Base-by-base conservation (phyloP, 768 basidiomycete genomes). In the Russula griseocarnosa region DNA sequence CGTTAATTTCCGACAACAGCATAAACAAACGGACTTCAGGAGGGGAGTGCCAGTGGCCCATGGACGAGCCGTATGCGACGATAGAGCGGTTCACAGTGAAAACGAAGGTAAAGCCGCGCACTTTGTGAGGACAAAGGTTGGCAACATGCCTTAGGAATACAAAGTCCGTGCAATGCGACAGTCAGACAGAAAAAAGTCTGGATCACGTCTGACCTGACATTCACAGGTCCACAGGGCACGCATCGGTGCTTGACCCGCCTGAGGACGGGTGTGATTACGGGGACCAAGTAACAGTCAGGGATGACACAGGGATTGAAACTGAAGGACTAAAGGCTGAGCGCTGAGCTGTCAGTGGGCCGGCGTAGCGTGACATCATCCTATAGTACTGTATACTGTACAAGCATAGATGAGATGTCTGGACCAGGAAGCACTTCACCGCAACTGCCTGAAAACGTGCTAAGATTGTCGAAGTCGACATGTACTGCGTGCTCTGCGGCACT, bases 271-370 rank as follows among this genome's bases (percentile, higher is more conserved):
- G 10, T 8, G 14, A 22, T n/a, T 47, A 22, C n/a, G 9, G 22
- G n/a, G 42, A 3, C 18, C 20, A 44, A 1, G 69, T 69, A 38
- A 70, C 75, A 75, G 84, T 82, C 73, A 82, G 81, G 36, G 65
- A 66, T 66, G 72, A 71, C 3, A 81, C 76, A 59, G 83, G 75
- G 2, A 80, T 79, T 76, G 74, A 82, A 5, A 14, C 13, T 14
- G 10, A 49, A 24, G 36, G 13, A 22, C 24, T 18, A 16, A 40
- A 40, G 5, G 14, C 38, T 18, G 16, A 40, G 38, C 16, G 14
- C 38, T 18, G 16, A 40, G 38, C 16, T 40, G 36, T 13, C 3
- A 36, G 36, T 36, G 13, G 36, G 36, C 36, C 36, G 36, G 36
- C 36, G 42, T 47, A 52, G 9, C 26, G 28, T 30, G 50, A 20